phyloP scores from a whole-genome alignment of 768 basidiomycete genomes.

The Tylopilus vinaceipallidus region DNA sequence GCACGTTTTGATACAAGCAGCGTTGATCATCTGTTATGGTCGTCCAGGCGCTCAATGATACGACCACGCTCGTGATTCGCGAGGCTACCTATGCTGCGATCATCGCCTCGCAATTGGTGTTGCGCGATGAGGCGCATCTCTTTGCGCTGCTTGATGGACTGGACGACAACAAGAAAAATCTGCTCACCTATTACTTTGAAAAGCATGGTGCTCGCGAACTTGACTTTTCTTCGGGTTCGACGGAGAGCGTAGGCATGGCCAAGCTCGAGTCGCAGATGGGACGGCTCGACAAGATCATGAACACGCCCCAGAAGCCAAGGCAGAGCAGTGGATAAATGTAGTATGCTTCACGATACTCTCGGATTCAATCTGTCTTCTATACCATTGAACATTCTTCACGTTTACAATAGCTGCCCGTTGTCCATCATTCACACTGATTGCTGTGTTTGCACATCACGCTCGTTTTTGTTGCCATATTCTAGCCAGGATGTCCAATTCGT shows the following conservation, averaged over 20 bases:
- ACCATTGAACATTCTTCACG: neutral
- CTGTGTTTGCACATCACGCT: constrained; percentile 7
- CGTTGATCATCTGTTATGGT: constrained; percentile 1
- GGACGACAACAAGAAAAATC: constrained; percentile 88
- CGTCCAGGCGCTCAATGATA: constrained; percentile 67
- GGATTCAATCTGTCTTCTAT: neutral
- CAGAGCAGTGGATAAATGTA: constrained; percentile 9
- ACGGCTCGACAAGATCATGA: constrained; percentile 74
- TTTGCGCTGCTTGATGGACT: constrained; percentile 79
- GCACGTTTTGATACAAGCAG: neutral
- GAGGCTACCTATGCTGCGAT: constrained; percentile 82
- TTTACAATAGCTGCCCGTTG: neutral
- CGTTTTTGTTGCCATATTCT: constrained; percentile 14
- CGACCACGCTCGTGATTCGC: constrained; percentile 70
- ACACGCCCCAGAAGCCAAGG: constrained; percentile 55
- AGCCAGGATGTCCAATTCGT: constrained; percentile 8
- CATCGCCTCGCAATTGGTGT: constrained; percentile 79
- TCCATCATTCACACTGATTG: neutral
- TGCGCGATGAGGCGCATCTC: constrained; percentile 80
- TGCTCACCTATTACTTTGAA: constrained; percentile 86
- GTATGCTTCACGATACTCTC: neutral
- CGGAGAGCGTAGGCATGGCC: constrained; percentile 49
- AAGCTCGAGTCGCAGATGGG: constrained; percentile 79
- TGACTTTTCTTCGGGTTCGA: constrained; percentile 32
- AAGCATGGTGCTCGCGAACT: constrained; percentile 74